These are phyloP conservation scores for Ceratocystis harringtonii DNA, from an alignment of 2,329 filamentous ascomycete species.

Conservation along the genomic window DNA sequence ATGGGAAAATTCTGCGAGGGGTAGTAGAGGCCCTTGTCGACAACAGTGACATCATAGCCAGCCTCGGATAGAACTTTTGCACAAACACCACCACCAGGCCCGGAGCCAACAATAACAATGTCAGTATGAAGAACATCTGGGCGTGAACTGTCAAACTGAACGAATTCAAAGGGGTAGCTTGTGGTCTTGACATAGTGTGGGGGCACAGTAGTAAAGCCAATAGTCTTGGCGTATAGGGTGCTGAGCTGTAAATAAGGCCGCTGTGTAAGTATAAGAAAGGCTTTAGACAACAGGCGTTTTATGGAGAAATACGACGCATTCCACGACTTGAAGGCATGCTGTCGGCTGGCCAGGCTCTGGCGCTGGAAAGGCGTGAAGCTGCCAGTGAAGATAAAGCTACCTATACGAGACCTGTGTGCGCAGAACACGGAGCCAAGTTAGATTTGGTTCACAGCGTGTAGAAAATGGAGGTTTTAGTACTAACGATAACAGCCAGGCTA, in stretches of 20 bases:
- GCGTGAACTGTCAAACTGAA: constrained; percentile 35
- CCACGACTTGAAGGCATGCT: constrained; percentile 50
- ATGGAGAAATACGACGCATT: constrained; percentile 38
- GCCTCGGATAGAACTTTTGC: constrained; percentile 70
- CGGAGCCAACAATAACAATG: constrained; percentile 72
- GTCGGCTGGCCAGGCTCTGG: constrained; percentile 44
- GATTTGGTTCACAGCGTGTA: background rate
- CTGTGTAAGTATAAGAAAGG: constrained; percentile 39
- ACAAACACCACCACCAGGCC: constrained; percentile 68
- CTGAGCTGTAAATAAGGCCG: constrained; percentile 41
- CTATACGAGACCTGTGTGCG: constrained; percentile 40
- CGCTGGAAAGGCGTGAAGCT: constrained; percentile 45
- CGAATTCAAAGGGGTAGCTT: constrained; percentile 43
- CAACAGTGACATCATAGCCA: constrained; percentile 60
- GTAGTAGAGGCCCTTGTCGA: constrained; percentile 72
- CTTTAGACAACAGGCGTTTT: constrained; percentile 41
- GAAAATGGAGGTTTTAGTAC: constrained; percentile 18
- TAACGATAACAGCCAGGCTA: constrained; percentile 32
- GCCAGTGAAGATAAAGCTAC: constrained; percentile 53
- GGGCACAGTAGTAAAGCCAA: constrained; percentile 43
- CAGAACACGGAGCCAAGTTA: background rate
- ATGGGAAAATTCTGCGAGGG: constrained; percentile 59
- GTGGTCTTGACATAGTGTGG: constrained; percentile 34
- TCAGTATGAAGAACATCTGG: constrained; percentile 30
- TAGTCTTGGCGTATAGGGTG: constrained; percentile 37